Base-by-base conservation (phyloP, 2,329 filamentous ascomycete genomes). In the Paradendryphiella salina region DNA sequence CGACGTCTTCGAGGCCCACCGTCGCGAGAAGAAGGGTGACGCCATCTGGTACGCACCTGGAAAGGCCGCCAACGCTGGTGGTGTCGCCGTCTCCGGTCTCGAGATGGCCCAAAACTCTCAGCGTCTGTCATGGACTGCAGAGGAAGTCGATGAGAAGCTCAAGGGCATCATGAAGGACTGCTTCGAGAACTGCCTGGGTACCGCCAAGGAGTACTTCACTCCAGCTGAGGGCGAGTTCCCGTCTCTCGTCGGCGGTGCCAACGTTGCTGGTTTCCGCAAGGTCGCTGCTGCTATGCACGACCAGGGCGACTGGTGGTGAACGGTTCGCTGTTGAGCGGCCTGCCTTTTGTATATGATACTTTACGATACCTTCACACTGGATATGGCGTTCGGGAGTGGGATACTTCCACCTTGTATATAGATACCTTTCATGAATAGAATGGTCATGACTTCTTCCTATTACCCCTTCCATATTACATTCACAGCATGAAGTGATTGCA, bases 81-180 rank as follows among this genome's bases (percentile, higher is more conserved):
- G 94, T 82, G 94, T 97, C 50, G 94, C 94, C 50, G 94, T 99
- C 33, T 96, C 91, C 2, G 94, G 94, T 66, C 85, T 99, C 36
- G 94, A 99, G 83, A 99, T 99, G 94, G 92, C 93, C 6, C 94
- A 99, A 85, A 97, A 99, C 85, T 93, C 88, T 61, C 78, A 87
- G 76, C 87, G 93, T 54, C 81, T 96, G 61, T 83, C 79, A 70
- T 99, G 94, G 94, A 89, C 89, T 21, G 71, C 81, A 38, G 89
- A 96, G 80, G 88, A 96, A 80, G 94, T 97, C 60, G 93, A 97
- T 77, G 79, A 82, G 64, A 90, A 90, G 79, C 86, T 99, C 70
- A 91, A 95, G 83, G 80, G 76, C 66, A 97, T 97, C 79, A 99
- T 99, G 94, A 87, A 93, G 82, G 82, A 85, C 61, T 93, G 89